Percentiles rank a stretch among this genome's conserved stretches.
Evolutionary conservation across 2,329 filamentous ascomycete species (phyloP).

Genomic region (Calonectria crousiana): DNA sequence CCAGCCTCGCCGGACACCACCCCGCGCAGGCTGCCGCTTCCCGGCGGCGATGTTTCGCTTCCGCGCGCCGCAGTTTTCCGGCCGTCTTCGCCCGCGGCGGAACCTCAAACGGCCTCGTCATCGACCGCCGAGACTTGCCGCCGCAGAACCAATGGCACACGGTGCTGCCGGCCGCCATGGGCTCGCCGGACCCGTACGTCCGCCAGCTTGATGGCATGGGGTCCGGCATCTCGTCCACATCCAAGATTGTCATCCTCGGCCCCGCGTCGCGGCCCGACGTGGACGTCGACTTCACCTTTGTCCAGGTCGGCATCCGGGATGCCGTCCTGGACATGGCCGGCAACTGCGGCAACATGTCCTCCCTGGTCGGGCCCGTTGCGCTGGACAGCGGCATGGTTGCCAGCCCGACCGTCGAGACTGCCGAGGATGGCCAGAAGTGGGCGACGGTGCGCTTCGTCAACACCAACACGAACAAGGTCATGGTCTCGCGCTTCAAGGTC

Average conservation of each 20-base stretch:
- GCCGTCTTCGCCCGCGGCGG: slow-evolving; percentile 68
- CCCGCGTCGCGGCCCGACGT: slow-evolving; percentile 60
- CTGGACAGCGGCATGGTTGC: slow-evolving; percentile 49
- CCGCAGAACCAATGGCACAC: slow-evolving; percentile 51
- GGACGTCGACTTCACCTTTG: slow-evolving; percentile 79
- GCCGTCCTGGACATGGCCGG: slow-evolving; percentile 73
- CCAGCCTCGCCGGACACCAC: slow-evolving; percentile 1
- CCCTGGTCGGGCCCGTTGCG: slow-evolving; percentile 69
- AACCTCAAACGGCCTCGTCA: slow-evolving; percentile 75
- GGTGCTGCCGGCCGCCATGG: slow-evolving; percentile 71
- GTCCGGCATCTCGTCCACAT: slow-evolving; percentile 75
- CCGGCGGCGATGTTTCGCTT: slow-evolving; percentile 11
- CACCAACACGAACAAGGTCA: slow-evolving; percentile 77
- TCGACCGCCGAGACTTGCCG: slow-evolving; percentile 53
- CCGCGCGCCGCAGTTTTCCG: slow-evolving; percentile 47
- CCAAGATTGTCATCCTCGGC: slow-evolving; percentile 77
- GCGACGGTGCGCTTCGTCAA: slow-evolving; percentile 73
- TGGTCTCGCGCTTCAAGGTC: slow-evolving; percentile 69
- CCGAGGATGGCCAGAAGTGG: slow-evolving; percentile 44
- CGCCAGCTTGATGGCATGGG: slow-evolving; percentile 81
- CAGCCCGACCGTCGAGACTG: slow-evolving; percentile 30
- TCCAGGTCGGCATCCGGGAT: slow-evolving; percentile 74
- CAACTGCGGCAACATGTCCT: slow-evolving; percentile 83
- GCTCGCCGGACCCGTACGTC: slow-evolving; percentile 74
- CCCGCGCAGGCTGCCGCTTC: slow-evolving; percentile 7